phyloP scores from a whole-genome alignment of 2,329 filamentous ascomycete species.

The Aspergillus ustus region DNA sequence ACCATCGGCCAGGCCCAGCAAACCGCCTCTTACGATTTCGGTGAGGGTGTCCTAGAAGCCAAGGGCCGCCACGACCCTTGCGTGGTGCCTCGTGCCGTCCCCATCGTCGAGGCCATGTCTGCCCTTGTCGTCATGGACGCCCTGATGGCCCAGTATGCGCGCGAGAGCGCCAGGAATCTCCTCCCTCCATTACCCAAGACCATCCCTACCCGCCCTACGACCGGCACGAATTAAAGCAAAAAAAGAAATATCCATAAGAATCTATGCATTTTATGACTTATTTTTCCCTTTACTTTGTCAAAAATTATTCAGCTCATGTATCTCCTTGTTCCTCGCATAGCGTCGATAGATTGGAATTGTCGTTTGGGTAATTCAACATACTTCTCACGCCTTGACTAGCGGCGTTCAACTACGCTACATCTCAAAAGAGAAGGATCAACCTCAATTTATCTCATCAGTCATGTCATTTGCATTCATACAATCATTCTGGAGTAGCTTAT shows the following conservation, averaged over 20 bases:
- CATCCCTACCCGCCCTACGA: constrained; percentile 39
- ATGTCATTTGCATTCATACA: constrained; percentile 20
- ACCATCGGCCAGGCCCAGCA: constrained; percentile 89
- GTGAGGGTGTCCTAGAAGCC: constrained; percentile 78
- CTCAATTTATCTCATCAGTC: constrained; percentile 13
- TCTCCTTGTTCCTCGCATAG: constrained; percentile 7
- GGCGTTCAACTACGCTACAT: not conserved
- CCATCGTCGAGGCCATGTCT: constrained; percentile 80
- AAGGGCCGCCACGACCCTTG: constrained; percentile 96
- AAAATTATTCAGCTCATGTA: not conserved
- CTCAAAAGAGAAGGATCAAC: not conserved
- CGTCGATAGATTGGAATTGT: constrained; percentile 10
- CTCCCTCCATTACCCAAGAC: constrained; percentile 49
- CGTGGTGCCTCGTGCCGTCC: constrained; percentile 83
- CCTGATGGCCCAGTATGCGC: constrained; percentile 77
- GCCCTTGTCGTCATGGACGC: constrained; percentile 86
- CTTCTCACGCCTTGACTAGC: not conserved
- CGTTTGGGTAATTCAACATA: constrained; percentile 1
- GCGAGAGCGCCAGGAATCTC: constrained; percentile 54
- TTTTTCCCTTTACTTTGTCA: not conserved
- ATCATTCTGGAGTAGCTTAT: constrained; percentile 11
- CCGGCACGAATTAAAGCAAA: constrained; percentile 14
- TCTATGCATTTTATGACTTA: constrained; percentile 4
- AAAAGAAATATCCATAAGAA: not conserved
- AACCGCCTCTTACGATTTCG: constrained; percentile 78